These are phyloP conservation scores for Pisolithus orientalis DNA, from an alignment of 768 basidiomycete genomes.

Conservation along the genomic window DNA sequence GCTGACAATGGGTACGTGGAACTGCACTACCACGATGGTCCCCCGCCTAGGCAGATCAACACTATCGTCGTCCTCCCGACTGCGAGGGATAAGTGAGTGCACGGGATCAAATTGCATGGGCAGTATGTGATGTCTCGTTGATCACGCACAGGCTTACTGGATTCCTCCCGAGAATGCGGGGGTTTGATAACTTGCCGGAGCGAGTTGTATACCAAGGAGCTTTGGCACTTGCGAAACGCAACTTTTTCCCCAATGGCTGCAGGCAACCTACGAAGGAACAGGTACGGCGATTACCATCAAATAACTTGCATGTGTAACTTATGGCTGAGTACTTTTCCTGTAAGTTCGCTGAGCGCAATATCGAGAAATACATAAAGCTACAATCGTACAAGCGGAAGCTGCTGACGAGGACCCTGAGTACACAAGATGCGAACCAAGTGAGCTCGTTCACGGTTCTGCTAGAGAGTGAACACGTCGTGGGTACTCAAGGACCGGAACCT, in stretches of 20 bases:
- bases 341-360: conserved; percentile 18
- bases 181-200: conserved; percentile 23
- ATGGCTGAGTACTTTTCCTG: neutral
- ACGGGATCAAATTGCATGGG: neutral
- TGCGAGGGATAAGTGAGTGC: conserved; percentile 18
- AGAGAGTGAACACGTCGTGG: neutral
- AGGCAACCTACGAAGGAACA: conserved; percentile 19
- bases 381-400: conserved; percentile 7
- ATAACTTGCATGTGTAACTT: neutral
- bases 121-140: neutral
- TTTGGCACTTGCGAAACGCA: conserved; percentile 22
- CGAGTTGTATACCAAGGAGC: conserved; percentile 22
- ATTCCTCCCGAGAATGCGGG: conserved; percentile 24
- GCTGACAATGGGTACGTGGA: conserved; percentile 23
- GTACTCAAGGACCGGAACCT: neutral
- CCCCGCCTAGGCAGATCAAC: conserved; percentile 10
- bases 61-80: conserved; percentile 19
- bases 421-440: conserved; percentile 5
- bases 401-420: conserved; percentile 11
- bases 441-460: neutral
- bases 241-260: conserved; percentile 20
- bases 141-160: conserved; percentile 14
- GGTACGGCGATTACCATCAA: conserved; percentile 4
- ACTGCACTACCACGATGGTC: conserved; percentile 9
- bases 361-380: conserved; percentile 21